A percentile compares a stretch with the other conserved stretches of the same genome.
These are phyloP conservation scores for Dipteronia sinensis DNA, from an alignment of 345 rosid genomes.

Conservation along the genomic window DNA sequence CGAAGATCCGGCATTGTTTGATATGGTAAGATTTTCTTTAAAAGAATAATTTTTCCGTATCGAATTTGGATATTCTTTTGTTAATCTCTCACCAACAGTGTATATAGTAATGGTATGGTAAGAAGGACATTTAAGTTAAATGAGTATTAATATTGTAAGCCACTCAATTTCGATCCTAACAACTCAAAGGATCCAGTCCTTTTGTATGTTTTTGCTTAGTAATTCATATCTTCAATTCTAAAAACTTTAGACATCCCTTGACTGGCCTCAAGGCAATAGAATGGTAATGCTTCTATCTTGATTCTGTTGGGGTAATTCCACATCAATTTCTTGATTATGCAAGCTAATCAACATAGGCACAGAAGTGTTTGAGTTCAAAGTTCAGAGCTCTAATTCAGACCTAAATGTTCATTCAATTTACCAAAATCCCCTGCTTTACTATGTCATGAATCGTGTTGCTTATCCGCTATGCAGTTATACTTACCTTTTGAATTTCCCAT, in stretches of 20 bases:
- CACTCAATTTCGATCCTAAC: background rate
- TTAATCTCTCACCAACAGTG: background rate
- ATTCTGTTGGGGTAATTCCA: background rate
- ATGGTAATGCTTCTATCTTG: background rate
- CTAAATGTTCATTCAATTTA: background rate
- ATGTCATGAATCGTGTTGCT: background rate
- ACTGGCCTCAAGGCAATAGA: background rate
- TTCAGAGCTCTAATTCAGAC: background rate
- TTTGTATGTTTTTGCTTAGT: background rate
- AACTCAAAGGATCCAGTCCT: background rate
- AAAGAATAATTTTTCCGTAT: too few species aligned
- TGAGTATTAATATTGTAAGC: background rate
- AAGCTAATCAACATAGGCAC: background rate
- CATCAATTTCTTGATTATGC: background rate
- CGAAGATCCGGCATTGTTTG: slow-evolving; percentile 77
- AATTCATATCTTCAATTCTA: background rate
- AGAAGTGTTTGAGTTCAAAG: background rate
- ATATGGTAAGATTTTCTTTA: slow-evolving; percentile 56
- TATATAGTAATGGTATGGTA: background rate
- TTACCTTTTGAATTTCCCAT: background rate
- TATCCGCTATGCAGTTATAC: background rate
- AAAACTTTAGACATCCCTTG: background rate
- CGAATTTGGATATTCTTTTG: background rate
- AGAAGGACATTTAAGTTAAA: background rate
- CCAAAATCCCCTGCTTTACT: background rate